Base-by-base conservation (phyloP, 495 filamentous ascomycete species). In the Neurospora sp. region DNA sequence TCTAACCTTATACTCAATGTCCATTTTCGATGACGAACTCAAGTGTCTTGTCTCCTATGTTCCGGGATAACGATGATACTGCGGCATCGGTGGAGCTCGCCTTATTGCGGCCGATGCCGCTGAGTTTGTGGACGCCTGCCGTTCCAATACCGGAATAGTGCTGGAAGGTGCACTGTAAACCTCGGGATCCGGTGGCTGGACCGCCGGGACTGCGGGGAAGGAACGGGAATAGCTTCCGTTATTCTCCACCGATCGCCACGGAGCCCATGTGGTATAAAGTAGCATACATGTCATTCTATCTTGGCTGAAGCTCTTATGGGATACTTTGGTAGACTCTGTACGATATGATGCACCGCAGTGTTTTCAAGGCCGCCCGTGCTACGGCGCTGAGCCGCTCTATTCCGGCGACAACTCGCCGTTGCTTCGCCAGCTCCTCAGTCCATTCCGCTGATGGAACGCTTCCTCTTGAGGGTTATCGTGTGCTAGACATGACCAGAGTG, bases 401-500 rank as follows among this genome's bases (percentile, higher is more conserved):
- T 35, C 22, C 53, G 27, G 53, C 27, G 14, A 37, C 53, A 37
- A 35, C 53, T 16, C 65, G 20, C 5, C 72, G 74, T 45, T 68
- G 44, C 18, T 76, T 77, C 69, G 70, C 72, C 61, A 72, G 68
- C 27, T 68, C 75, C 69, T 69, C 72, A 20, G 42, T 59, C 12
- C 38, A 53, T 42, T 40, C 77, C 9, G 75, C 75, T 16, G 73
- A 73, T 61, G 74, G 75, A 8, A 76, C 83, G 38, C 81, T 86
- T 2, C 94, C 96, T 18, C 84, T 98, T 75, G 88, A 91, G 31
- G 96, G 96, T 9, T 91, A 96, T 75, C 88, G 92, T 41, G 94
- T 99, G 16, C 85, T 99, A 41, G 96, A 99, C 80, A 94, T 99
- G 93, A 98, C 96, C 0, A 88, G 96, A 84, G 96, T 99, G 16